phyloP scores from a whole-genome alignment of 208 protist genomes.

The Vickermania ingenoplastis region DNA sequence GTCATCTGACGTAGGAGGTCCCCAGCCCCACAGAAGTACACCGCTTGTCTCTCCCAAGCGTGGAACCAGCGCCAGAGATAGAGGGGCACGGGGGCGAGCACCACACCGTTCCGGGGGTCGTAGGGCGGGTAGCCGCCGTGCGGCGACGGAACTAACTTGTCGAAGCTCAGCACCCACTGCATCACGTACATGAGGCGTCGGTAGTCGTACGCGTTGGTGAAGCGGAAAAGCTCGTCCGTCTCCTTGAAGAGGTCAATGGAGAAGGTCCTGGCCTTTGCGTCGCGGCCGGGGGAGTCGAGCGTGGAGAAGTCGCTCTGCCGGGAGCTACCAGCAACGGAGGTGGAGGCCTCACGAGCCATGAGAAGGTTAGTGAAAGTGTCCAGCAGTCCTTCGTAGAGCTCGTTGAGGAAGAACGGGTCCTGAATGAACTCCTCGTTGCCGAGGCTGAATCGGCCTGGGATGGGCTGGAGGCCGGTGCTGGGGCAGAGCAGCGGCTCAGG shows the following conservation, averaged over 20 bases:
- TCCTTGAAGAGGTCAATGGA: not conserved
- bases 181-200: constrained; percentile 1
- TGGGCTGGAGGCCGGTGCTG: constrained; percentile 7
- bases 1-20: not conserved
- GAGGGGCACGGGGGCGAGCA: constrained; percentile 35
- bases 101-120: constrained; percentile 51
- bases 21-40: constrained; percentile 16
- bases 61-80: constrained; percentile 33
- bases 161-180: constrained; percentile 3
- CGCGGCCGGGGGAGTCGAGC: not conserved
- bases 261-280: not conserved
- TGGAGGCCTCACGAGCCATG: not conserved
- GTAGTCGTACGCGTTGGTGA: not conserved
- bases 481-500: constrained; percentile 41
- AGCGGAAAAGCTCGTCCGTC: not conserved
- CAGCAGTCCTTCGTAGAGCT: not conserved
- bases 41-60: constrained; percentile 33
- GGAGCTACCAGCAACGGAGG: not conserved
- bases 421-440: constrained; percentile 33
- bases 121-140: constrained; percentile 41
- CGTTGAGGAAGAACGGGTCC: constrained; percentile 1
- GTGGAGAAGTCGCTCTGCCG: too few relatives aligned
- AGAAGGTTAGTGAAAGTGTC: not conserved
- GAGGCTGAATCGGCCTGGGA: not conserved
- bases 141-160: constrained; percentile 9